Conservation (phyloP, 345 rosid species). For the Melastoma malabathricum region DNA sequence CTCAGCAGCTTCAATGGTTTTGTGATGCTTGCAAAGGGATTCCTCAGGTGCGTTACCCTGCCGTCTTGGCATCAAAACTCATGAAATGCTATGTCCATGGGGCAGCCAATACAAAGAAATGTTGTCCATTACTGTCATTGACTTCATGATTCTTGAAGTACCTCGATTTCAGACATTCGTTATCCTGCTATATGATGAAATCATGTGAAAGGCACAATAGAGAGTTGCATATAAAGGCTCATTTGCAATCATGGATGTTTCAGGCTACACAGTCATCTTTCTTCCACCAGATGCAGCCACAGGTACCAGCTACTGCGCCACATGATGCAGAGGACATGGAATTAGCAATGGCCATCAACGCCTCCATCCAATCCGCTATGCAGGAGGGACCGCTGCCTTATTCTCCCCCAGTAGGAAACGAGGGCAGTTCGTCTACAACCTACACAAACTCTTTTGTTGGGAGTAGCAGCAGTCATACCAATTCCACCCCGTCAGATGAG, state of each 20-base stretch:
- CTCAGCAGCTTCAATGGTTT: constrained; percentile 68
- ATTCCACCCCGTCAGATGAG: not conserved
- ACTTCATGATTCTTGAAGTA: too few species aligned
- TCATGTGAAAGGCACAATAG: too few species aligned
- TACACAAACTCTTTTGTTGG: constrained; percentile 6
- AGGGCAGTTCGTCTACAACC: constrained; percentile 40
- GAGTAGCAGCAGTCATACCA: not conserved
- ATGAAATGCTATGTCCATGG: too few species aligned
- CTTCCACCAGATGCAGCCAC: constrained; percentile 27
- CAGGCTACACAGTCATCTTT: constrained; percentile 62
- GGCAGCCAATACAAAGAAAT: too few species aligned
- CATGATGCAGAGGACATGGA: constrained; percentile 43
- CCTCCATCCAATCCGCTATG: constrained; percentile 55
- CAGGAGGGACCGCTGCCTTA: constrained; percentile 19
- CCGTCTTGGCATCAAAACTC: too few species aligned
- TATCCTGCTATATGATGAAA: too few species aligned
- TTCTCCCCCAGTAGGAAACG: constrained; percentile 15
- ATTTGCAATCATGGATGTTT: constrained; percentile 7
- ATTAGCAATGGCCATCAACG: constrained; percentile 62
- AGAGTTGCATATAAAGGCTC: too few species aligned
- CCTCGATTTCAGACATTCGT: too few species aligned
- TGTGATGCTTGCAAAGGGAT: constrained; percentile 96
- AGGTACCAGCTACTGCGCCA: constrained; percentile 60
- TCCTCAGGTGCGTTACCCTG: constrained; percentile 42
- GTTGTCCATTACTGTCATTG: too few species aligned